Evolutionary conservation across 2,329 filamentous ascomycete species (phyloP).

Genomic region (Colletotrichum spinosum): DNA sequence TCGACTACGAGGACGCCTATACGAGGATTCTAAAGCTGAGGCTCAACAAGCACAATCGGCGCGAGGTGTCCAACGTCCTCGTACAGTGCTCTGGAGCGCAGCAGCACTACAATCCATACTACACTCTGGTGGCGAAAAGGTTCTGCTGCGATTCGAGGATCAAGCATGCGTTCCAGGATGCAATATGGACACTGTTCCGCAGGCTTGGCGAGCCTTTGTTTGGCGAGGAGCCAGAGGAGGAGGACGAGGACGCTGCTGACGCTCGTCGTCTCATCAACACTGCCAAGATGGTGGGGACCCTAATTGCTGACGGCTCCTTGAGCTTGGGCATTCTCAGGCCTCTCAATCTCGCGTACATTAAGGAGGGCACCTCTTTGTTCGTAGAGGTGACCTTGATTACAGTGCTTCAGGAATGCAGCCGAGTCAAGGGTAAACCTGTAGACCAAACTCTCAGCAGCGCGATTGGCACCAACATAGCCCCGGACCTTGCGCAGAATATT

Average conservation of each 20-base stretch:
- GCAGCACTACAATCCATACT: slow-evolving; percentile 90
- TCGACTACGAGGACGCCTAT: slow-evolving; percentile 86
- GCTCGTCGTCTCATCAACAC: slow-evolving; percentile 63
- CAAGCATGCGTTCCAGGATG: slow-evolving; percentile 87
- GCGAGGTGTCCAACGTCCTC: slow-evolving; percentile 88
- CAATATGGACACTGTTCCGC: slow-evolving; percentile 87
- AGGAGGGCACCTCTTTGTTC: slow-evolving; percentile 81
- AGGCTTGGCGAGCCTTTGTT: slow-evolving; percentile 85
- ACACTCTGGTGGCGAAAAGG: slow-evolving; percentile 84
- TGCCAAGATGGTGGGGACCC: slow-evolving; percentile 64
- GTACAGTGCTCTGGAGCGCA: slow-evolving; percentile 89
- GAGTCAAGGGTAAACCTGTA: slow-evolving; percentile 49
- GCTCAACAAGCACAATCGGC: slow-evolving; percentile 86
- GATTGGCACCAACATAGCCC: slow-evolving; percentile 49
- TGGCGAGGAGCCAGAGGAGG: slow-evolving; percentile 71
- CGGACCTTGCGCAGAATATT: slow-evolving; percentile 78
- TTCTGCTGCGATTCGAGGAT: slow-evolving; percentile 81
- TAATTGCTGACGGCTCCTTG: slow-evolving; percentile 60
- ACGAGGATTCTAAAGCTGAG: slow-evolving; percentile 82
- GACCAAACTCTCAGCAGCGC: slow-evolving; percentile 27
- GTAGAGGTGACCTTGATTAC: slow-evolving; percentile 84
- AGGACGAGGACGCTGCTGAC: slow-evolving; percentile 60
- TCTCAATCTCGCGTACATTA: slow-evolving; percentile 83
- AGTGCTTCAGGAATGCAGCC: slow-evolving; percentile 72
- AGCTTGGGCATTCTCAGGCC: slow-evolving; percentile 69